Percentiles rank a stretch among this genome's conserved stretches.
Conservation (phyloP, 2,329 filamentous ascomycete species). For the Bipolaris oryzae region DNA sequence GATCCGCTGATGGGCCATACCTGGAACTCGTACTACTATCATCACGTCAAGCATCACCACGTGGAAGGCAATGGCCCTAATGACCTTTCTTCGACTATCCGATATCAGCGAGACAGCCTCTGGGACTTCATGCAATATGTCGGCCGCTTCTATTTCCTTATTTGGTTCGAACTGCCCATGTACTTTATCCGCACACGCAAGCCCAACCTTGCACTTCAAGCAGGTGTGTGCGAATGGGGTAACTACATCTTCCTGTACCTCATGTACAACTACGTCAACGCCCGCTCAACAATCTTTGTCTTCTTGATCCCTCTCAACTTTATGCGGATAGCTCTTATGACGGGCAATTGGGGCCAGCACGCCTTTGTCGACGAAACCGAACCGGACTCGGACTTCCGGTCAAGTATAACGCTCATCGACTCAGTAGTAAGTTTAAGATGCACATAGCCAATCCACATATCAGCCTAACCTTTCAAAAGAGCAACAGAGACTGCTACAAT, state of each 20-base stretch:
- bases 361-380: slow-evolving; percentile 77
- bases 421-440: slow-evolving; percentile 66
- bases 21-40: slow-evolving; percentile 85
- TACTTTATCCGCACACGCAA: slow-evolving; percentile 74
- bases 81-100: slow-evolving; percentile 76
- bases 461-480: slow-evolving; percentile 55
- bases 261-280: slow-evolving; percentile 56
- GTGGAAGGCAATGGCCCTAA: slow-evolving; percentile 80
- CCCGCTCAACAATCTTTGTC: slow-evolving; percentile 66
- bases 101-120: slow-evolving; percentile 74
- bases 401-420: slow-evolving; percentile 79
- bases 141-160: slow-evolving; percentile 72
- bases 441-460: accelerated
- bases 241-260: slow-evolving; percentile 55
- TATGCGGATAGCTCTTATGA: slow-evolving; percentile 75
- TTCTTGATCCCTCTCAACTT: slow-evolving; percentile 70
- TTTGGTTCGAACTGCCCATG: slow-evolving; percentile 75
- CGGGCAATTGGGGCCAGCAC: slow-evolving; percentile 85
- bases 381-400: slow-evolving; percentile 77
- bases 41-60: slow-evolving; percentile 86
- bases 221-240: slow-evolving; percentile 67
- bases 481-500: slow-evolving; percentile 82
- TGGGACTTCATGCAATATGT: slow-evolving; percentile 73
- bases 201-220: slow-evolving; percentile 58
- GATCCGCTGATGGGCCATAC: slow-evolving; percentile 83